A percentile compares a stretch with the other conserved stretches of the same genome.
These are phyloP conservation scores for Solanum lignicaule DNA, from an alignment of 257 asterid genomes.

Conservation along the genomic window DNA sequence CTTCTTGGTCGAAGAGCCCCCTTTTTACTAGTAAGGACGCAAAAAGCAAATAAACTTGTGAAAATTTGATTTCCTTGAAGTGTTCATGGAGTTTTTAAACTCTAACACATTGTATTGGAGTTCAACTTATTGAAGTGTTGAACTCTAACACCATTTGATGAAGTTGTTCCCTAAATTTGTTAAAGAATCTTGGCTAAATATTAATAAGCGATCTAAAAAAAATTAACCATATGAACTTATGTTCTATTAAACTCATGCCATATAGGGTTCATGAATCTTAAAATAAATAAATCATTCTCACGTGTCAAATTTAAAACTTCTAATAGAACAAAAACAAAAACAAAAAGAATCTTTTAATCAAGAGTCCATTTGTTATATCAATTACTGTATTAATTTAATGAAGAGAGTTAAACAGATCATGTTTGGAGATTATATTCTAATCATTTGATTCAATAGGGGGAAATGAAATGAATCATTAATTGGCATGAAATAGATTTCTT, in stretches of 20 bases:
- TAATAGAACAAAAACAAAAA: no score
- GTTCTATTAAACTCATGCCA: not conserved
- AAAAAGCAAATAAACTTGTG: not conserved
- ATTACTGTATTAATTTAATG: not conserved
- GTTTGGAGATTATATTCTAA: not conserved
- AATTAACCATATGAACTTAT: not conserved
- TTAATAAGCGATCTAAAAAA: not conserved
- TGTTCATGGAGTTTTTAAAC: not conserved
- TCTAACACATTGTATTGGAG: not conserved
- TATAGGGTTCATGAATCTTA: rapidly evolving
- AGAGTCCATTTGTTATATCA: not conserved
- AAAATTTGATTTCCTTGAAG: not conserved
- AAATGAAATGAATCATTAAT: not conserved
- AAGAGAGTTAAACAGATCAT: not conserved
- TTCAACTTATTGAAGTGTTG: not conserved
- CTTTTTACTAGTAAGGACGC: no score
- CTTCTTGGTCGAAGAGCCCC: no score
- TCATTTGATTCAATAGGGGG: not conserved
- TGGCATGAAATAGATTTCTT: not conserved
- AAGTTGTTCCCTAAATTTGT: not conserved
- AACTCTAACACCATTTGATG: not conserved
- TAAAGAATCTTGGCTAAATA: not conserved
- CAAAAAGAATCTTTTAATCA: not conserved
- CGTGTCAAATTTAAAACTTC: not conserved
- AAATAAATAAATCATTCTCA: not conserved